phyloP scores from a whole-genome alignment of 495 filamentous ascomycete genomes.

The Trichoderma reesei region DNA sequence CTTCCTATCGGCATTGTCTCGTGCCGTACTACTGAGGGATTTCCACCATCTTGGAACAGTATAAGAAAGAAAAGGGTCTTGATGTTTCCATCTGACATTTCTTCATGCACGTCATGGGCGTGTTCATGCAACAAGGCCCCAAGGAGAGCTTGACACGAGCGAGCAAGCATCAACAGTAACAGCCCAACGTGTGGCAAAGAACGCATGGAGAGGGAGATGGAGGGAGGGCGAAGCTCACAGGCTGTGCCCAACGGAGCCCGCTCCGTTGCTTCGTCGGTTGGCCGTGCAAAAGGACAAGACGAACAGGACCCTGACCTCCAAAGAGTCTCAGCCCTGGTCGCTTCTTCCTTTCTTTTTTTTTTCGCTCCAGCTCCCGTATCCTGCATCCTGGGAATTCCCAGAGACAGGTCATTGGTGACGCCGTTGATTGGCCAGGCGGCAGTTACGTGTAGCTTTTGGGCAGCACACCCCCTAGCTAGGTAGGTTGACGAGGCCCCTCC shows the following conservation, averaged over 20 bases:
- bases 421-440: not conserved
- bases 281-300: too few species aligned
- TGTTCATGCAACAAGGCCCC: not conserved
- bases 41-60: not conserved
- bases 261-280: too few species aligned
- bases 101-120: slow-evolving; percentile 1
- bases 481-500: not conserved
- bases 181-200: not conserved
- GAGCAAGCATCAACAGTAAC: not conserved
- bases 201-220: not conserved
- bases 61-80: not conserved
- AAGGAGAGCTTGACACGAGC: not conserved
- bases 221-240: not conserved
- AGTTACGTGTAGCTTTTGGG: not conserved
- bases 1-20: too few species aligned
- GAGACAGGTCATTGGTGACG: not conserved
- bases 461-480: not conserved
- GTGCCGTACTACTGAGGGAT: not conserved
- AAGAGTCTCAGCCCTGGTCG: not conserved
- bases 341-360: too few species aligned
- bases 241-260: not conserved
- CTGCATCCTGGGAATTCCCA: slow-evolving; percentile 1
- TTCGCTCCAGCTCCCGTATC: not conserved
- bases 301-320: not conserved
- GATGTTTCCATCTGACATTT: not conserved